These are phyloP conservation scores for Litsea cubeba DNA, from an alignment of 164 flowering plant species.

Conservation along the genomic window DNA sequence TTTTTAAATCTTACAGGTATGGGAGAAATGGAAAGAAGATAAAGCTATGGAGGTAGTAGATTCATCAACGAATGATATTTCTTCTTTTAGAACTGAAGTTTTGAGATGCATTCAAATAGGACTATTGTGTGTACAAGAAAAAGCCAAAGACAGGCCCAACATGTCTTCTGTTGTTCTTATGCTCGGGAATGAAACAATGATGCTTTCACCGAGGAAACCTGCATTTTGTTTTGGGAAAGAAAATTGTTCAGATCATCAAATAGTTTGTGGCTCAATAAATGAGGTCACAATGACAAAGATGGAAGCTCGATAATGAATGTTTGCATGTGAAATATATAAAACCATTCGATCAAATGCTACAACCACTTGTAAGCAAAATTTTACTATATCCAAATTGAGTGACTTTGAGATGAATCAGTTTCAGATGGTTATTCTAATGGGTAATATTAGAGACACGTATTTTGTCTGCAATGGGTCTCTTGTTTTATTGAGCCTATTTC, in stretches of 20 bases:
- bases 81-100: not conserved
- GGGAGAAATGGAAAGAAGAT: constrained; percentile 8
- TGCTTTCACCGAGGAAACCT: constrained; percentile 9
- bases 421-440: too few relatives aligned
- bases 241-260: not conserved
- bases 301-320: not conserved
- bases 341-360: too few relatives aligned
- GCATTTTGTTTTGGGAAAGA: not conserved
- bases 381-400: too few relatives aligned
- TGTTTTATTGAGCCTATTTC: too few relatives aligned
- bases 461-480: too few relatives aligned
- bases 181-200: constrained; percentile 14
- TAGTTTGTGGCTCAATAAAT: not conserved
- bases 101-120: constrained; percentile 12
- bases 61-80: not conserved
- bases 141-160: constrained; percentile 6
- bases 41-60: not conserved
- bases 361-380: too few relatives aligned
- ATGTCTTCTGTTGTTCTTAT: constrained; percentile 4
- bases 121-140: constrained; percentile 15
- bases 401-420: too few relatives aligned
- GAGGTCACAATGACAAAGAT: not conserved
- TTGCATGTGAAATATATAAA: too few relatives aligned
- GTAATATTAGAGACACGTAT: too few relatives aligned
- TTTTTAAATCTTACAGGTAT: not conserved